Percentiles rank a stretch among this genome's conserved stretches.
These are phyloP conservation scores for Bruguiera gymnorhiza DNA, from an alignment of 345 rosid species.

Conservation along the genomic window DNA sequence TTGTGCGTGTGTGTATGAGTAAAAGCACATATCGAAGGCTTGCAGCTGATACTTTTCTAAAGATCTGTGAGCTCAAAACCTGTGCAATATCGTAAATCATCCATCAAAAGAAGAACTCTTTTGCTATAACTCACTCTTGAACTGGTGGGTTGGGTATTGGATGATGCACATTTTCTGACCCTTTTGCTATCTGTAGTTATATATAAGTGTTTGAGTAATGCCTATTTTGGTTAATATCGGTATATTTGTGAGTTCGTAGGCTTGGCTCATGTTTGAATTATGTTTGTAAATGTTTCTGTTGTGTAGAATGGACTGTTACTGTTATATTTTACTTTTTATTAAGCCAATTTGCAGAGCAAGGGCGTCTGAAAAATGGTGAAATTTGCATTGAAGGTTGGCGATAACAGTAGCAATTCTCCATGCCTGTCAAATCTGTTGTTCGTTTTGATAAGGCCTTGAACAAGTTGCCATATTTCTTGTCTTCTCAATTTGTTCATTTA, in stretches of 20 bases:
- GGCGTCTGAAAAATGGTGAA: slow-evolving; percentile 48
- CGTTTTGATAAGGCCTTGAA: slow-evolving; percentile 70
- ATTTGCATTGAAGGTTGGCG: slow-evolving; percentile 80
- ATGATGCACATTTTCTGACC: slow-evolving; percentile 34
- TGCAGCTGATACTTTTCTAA: slow-evolving; percentile 34
- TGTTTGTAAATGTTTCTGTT: background rate
- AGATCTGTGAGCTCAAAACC: slow-evolving; percentile 66
- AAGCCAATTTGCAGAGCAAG: slow-evolving; percentile 71
- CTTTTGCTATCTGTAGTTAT: background rate
- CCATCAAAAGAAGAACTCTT: slow-evolving; percentile 22
- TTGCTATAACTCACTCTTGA: slow-evolving; percentile 15
- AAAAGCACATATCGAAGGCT: slow-evolving; percentile 88
- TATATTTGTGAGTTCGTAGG: no score
- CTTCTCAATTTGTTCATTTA: background rate
- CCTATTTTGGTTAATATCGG: no score
- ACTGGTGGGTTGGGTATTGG: slow-evolving; percentile 30
- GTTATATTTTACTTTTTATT: background rate
- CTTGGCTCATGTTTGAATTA: background rate
- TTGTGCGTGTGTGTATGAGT: no score
- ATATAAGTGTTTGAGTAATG: background rate
- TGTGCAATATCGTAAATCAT: slow-evolving; percentile 62
- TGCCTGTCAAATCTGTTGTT: slow-evolving; percentile 50
- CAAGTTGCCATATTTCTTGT: slow-evolving; percentile 52
- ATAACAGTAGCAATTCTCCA: slow-evolving; percentile 63
- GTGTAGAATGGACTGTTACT: background rate